Percentiles rank a stretch among this genome's conserved stretches.
These are phyloP conservation scores for Blastobotrys robertii DNA, from an alignment of 805 yeast genomes.

Conservation along the genomic window DNA sequence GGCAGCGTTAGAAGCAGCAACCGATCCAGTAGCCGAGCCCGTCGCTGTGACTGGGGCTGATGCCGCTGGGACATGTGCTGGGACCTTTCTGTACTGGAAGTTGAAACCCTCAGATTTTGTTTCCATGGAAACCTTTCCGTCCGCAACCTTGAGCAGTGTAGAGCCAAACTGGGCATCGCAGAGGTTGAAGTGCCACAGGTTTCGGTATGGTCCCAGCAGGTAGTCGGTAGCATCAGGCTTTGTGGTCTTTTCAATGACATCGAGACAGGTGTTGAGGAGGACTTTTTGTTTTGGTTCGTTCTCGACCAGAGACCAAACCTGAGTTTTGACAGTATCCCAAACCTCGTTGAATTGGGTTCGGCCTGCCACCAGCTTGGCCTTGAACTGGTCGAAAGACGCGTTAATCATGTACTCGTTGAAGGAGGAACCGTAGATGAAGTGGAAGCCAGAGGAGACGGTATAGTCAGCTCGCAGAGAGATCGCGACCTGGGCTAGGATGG, in stretches of 20 bases:
- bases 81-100: slow-evolving; percentile 38
- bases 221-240: slow-evolving; percentile 37
- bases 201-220: slow-evolving; percentile 55
- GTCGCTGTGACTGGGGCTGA: slow-evolving; percentile 4
- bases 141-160: slow-evolving; percentile 35
- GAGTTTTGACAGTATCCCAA: slow-evolving; percentile 51
- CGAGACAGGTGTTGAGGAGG: slow-evolving; percentile 45
- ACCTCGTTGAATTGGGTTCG: slow-evolving; percentile 52
- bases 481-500: slow-evolving; percentile 57
- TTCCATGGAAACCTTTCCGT: slow-evolving; percentile 44
- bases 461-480: slow-evolving; percentile 60
- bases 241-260: slow-evolving; percentile 42
- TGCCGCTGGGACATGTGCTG: neutral
- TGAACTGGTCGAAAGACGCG: slow-evolving; percentile 52
- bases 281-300: slow-evolving; percentile 36
- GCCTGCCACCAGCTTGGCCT: slow-evolving; percentile 51
- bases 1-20: slow-evolving; percentile 1
- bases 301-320: slow-evolving; percentile 34
- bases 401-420: slow-evolving; percentile 59
- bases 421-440: slow-evolving; percentile 59
- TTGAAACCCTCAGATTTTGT: slow-evolving; percentile 54
- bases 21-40: neutral
- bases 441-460: slow-evolving; percentile 63
- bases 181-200: slow-evolving; percentile 69
- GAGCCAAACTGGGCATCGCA: slow-evolving; percentile 50